Conservation (phyloP, 2,329 filamentous ascomycete genomes). For the Fusarium piperis region DNA sequence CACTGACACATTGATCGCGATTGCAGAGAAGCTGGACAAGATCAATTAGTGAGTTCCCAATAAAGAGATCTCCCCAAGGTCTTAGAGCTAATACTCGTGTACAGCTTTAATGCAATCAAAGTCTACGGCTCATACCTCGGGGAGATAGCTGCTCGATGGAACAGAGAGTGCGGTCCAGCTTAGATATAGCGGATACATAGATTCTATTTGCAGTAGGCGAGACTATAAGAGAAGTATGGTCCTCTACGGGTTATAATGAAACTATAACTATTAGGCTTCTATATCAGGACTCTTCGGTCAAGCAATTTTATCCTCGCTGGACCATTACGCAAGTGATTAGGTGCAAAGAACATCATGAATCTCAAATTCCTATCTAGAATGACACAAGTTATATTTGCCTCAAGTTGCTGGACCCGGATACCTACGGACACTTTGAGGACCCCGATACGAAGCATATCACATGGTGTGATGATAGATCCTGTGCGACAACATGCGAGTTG, state of each 20-base stretch:
- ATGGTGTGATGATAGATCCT: not conserved
- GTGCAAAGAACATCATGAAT: too few species aligned
- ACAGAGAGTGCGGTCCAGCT: not conserved
- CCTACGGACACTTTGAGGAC: not conserved
- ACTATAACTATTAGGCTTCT: too few species aligned
- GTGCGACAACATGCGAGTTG: not conserved
- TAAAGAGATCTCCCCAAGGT: fast-evolving
- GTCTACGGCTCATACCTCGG: not conserved
- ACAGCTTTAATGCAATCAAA: not conserved
- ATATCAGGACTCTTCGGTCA: too few species aligned
- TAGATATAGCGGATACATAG: too few species aligned
- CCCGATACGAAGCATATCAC: not conserved
- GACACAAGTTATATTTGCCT: not conserved
- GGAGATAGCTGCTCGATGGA: not conserved
- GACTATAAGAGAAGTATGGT: too few species aligned
- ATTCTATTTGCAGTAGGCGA: too few species aligned
- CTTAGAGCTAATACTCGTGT: not conserved
- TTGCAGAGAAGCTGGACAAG: not conserved
- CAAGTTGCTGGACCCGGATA: not conserved
- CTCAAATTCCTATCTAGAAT: too few species aligned
- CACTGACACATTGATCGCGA: not conserved
- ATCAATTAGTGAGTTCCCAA: not conserved
- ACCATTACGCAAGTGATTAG: too few species aligned
- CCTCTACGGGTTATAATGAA: too few species aligned
- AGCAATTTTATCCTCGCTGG: too few species aligned